Percentiles rank a stretch among this genome's conserved stretches.
Evolutionary conservation across 306 rosid genomes (phyloP).

Genomic region (Acacia melanoxylon): DNA sequence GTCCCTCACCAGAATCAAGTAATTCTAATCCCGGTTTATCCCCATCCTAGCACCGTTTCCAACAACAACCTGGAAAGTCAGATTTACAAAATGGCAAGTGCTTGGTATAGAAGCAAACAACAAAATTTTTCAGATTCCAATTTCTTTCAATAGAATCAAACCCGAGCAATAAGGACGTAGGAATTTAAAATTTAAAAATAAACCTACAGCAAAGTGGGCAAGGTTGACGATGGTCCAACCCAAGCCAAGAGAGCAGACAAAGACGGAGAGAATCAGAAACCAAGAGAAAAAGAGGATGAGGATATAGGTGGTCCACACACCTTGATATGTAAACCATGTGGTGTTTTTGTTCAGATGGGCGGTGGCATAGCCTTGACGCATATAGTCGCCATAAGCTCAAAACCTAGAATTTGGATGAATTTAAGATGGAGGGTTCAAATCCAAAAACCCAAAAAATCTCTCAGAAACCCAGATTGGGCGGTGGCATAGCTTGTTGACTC

Average conservation of each 20-base stretch:
- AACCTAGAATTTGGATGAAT: neutral
- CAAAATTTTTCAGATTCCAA: no score
- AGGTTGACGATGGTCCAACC: constrained; percentile 97
- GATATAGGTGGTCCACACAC: constrained; percentile 97
- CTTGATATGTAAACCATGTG: constrained; percentile 97
- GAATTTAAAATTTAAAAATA: neutral
- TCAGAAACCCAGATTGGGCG: neutral
- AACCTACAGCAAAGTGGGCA: constrained; percentile 69
- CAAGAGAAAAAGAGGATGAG: constrained; percentile 88
- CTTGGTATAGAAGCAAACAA: no score
- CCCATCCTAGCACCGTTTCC: no score
- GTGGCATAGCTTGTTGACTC: no score
- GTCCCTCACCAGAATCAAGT: no score
- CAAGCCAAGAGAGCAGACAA: constrained; percentile 89
- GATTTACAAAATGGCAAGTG: no score
- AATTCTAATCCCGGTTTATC: no score
- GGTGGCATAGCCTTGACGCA: constrained; percentile 88
- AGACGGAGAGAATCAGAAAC: constrained; percentile 84
- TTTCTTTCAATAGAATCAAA: no score
- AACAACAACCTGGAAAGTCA: no score
- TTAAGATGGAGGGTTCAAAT: neutral
- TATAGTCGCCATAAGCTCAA: constrained; percentile 71
- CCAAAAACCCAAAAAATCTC: neutral
- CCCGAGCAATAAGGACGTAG: neutral
- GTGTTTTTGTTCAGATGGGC: constrained; percentile 94